Percentiles rank a stretch among this genome's conserved stretches.
These are phyloP conservation scores for Garcia nutans DNA, from an alignment of 345 rosid genomes.

Conservation along the genomic window DNA sequence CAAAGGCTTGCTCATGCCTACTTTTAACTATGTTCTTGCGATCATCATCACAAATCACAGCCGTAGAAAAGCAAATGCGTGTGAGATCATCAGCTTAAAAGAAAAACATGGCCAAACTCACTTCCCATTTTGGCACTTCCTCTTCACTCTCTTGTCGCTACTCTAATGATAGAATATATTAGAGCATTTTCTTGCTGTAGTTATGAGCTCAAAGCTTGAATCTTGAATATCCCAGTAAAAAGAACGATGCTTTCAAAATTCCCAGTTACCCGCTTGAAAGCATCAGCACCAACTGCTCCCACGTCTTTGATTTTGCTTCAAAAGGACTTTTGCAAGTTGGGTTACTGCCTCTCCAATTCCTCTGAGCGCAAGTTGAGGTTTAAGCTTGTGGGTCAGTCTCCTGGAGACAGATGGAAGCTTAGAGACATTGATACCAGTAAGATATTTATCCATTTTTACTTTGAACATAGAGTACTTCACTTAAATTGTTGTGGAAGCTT, in stretches of 20 bases:
- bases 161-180: not conserved
- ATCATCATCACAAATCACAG: not conserved
- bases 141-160: not conserved
- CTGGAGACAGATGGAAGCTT: slow-evolving; percentile 65
- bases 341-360: slow-evolving; percentile 25
- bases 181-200: not conserved
- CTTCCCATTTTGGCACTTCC: not conserved
- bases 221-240: not conserved
- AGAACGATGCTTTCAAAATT: slow-evolving; percentile 28
- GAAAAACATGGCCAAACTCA: not conserved
- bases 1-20: too few species aligned
- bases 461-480: not conserved
- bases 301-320: slow-evolving; percentile 22
- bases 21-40: not conserved
- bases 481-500: not conserved
- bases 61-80: not conserved
- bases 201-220: not conserved
- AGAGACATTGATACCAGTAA: slow-evolving; percentile 61
- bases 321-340: slow-evolving; percentile 25
- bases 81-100: not conserved
- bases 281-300: slow-evolving; percentile 17
- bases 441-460: slow-evolving; percentile 11
- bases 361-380: slow-evolving; percentile 42
- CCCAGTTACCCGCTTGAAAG: slow-evolving; percentile 21
- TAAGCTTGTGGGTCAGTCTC: slow-evolving; percentile 52